Evolutionary conservation across 2,329 filamentous ascomycete genomes (phyloP), one percentile per base, ranked within the genome.

Genomic region (Colletotrichum gigasporum): DNA sequence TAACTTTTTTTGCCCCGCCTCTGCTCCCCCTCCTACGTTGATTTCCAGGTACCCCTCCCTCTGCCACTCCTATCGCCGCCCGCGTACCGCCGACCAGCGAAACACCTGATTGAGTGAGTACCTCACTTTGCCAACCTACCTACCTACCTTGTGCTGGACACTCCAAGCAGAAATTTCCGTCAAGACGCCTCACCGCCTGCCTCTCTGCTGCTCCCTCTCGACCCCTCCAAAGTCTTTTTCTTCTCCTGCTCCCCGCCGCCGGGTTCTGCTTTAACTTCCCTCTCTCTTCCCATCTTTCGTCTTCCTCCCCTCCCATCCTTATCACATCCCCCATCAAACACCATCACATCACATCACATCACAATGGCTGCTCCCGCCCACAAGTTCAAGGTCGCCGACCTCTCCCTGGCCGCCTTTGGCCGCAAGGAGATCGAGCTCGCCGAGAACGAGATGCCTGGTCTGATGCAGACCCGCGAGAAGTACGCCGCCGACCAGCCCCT

Each of bases 361-460:
- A 84, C 71, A 73, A 89, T 90, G 87, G 80, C 86, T 87, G 92
- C 92, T 76, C 94, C 94, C 83, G 94, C 94, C 79, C 84, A 90
- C 82, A 95, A 92, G 84, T 96, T 93, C 91, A 97, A 97, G 92
- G 95, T 99, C 85, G 94, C 95, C 78, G 96, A 98, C 88, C 92
- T 98, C 81, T 93, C 91, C 80, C 91, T 98, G 79, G 95, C 96
- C 79, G 96, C 96, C 82, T 98, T 99, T 79, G 96, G 96, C 83
- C 94, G 96, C 85, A 94, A 95, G 83, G 96, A 99, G 90, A 97
- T 99, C 77, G 94, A 97, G 84, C 89, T 98, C 78, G 94, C 96
- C 76, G 95, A 98, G 83, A 90, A 93, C 79, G 91, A 94, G 87
- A 97, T 97, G 94, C 94, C 95, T 71, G 95, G 96, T 89, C 90